Evolutionary conservation across 257 asterid genomes (phyloP), one percentile per base, ranked within the genome.

Genomic region (Jasminum sambac): DNA sequence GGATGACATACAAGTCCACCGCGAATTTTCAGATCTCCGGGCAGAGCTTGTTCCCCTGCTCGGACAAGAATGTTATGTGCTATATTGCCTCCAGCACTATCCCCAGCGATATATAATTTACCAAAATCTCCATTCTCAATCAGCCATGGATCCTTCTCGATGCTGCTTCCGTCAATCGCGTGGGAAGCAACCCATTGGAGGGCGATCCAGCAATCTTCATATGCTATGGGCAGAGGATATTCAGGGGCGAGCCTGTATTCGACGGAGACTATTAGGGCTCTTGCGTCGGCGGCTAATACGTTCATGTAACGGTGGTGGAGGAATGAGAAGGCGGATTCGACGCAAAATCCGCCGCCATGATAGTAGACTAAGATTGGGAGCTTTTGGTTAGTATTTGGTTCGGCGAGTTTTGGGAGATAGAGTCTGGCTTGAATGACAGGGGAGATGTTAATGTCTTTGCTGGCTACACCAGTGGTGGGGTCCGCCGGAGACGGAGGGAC

Each of bases 171-270:
- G n/a, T 39, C 71, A 23, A 14, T 9, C 2, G 13, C 66, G 59
- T 72, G 77, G 9, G 78, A 44, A 19, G 71, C 66, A 1, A 78
- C 76, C 89, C 87, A 84, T 8, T 64, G 64, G 43, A 80, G 73
- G 43, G 85, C 76, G 6, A 17, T 69, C 83, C 86, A 82, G 9
- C 77, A 82, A 43, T 89, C 95, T 61, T 81, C 86, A 23, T 69
- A 83, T 0, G 71, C 82, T 0, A 83, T 76, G 0, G 89, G 87
- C 36, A 83, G 46, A 46, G 74, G 83, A 75, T 85, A 68, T 36
- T 87, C 94, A 2, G 94, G 94, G 4, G 90, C 87, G 11, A 74
- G 78, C 5, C 86, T 73, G 77, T 78, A 81, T 11, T 86, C 71
- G 61, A 79, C 76, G 13, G 87, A 79, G 0, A 82, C 58, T 14